Evolutionary conservation across 768 basidiomycete species (phyloP), one percentile per base, ranked within the genome.

Genomic region (Cystobasidium ongulense): DNA sequence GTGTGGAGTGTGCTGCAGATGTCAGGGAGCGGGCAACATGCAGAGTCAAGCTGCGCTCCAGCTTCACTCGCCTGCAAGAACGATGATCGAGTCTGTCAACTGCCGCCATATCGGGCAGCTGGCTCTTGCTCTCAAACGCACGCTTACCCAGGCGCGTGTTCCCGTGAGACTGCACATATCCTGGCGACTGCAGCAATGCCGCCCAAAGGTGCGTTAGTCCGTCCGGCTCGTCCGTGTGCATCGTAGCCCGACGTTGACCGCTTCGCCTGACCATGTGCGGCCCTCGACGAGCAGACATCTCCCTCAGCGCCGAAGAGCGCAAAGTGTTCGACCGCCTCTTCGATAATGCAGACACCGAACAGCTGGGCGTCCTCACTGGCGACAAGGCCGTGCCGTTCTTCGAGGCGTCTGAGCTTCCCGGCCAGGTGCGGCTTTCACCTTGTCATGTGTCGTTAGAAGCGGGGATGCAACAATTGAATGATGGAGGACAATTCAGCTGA

Each of bases 381-480:
- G 92, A 95, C 76, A 87, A 89, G 78, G 96, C 94, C 64, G 88
- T 96, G 80, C 87, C 86, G 80, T 84, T 94, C 74, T 92, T 98
- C 78, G 85, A 87, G 74, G 89, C 90, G 72, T 89, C 94, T 66
- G 88, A 90, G 79, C 86, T 98, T 74, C 82, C 87, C 43, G 88
- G 91, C 10, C 83, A 85, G 21, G 63, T 78, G 72, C 72, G 59
- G 33, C 25, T 33, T 11, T 21, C 11, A 11, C 36, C 62, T 36
- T 15, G 23, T 29, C 54, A 53, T 35, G 63, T 41, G 38, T 65
- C 27, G 2, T n/a, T n/a, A n/a, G n/a, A 21, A 41, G 43, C 27
- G 31, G 63, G 63, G 43, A 27, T 29, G 35, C 11, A 61, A 50
- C 3, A n/a, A 11, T n/a, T 17, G 18, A 11, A 50, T 21, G 7